These are phyloP conservation scores for Aureobasidium vineae DNA, from an alignment of 2,329 filamentous ascomycete genomes.

Conservation along the genomic window DNA sequence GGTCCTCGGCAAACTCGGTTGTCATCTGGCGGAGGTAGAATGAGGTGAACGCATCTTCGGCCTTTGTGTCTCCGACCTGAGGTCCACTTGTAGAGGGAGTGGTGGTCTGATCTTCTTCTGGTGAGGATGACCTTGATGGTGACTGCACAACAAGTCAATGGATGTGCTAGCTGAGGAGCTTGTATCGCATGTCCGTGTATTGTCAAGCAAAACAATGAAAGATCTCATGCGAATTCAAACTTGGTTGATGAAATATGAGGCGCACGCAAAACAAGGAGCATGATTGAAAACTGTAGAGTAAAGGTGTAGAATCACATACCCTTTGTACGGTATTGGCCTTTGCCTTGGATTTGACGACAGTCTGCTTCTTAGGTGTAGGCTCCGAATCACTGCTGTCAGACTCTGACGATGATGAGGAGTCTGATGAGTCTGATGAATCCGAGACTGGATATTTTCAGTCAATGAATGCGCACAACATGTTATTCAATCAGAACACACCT, in stretches of 20 bases:
- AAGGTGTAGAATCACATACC: background rate
- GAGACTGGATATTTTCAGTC: background rate
- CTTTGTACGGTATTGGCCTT: background rate
- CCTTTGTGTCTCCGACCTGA: slow-evolving; percentile 25
- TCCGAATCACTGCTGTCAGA: slow-evolving; percentile 21
- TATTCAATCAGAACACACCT: background rate
- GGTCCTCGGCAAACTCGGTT: slow-evolving; percentile 69
- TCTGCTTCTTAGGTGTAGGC: background rate
- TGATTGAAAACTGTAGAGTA: background rate
- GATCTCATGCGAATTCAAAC: background rate
- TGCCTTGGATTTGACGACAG: background rate
- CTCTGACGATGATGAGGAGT: slow-evolving; percentile 14
- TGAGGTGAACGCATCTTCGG: slow-evolving; percentile 52
- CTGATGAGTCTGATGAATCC: slow-evolving; percentile 19
- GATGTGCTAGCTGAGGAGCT: background rate
- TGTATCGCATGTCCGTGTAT: background rate
- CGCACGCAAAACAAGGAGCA: background rate
- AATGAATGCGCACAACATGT: background rate
- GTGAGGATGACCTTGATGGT: background rate
- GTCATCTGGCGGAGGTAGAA: slow-evolving; percentile 70
- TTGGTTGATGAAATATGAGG: background rate
- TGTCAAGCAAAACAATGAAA: background rate
- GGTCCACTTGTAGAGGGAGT: background rate
- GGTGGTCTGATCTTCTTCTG: slow-evolving; percentile 18
- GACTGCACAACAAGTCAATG: slow-evolving; percentile 2